Evolutionary conservation across 306 rosid genomes (phyloP), one percentile per base, ranked within the genome.

Genomic region (Prunus kanzakura): DNA sequence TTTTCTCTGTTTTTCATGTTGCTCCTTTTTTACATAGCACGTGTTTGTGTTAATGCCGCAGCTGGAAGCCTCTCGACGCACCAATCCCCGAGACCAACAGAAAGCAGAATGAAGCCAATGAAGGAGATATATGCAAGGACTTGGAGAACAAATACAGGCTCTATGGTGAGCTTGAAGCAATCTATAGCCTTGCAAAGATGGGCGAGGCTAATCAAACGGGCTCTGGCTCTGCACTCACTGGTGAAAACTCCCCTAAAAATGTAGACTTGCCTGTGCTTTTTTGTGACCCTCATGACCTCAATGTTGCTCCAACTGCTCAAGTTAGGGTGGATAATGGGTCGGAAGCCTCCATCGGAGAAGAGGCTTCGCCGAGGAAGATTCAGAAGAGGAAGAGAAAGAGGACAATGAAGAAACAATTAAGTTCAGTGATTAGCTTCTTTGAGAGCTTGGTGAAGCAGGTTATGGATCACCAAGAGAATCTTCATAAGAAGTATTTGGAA

Each of bases 171-270:
- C 81, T 78, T 69, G 81, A 78, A 47, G 70, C 76, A 25, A 60
- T 80, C 69, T 69, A 69, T 51, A 67, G 43, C 69, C 78, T 79
- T 55, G 71, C 62, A 45, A 73, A 79, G 57, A 58, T 25, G 19
- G 79, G 76, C 11, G 79, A 74, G 14, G 71, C 49, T 73, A 57
- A 29, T 4, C 75, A 61, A 16, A 64, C 73, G 6, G 82, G 82
- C 61, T 72, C 82, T 64, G 78, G 83, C 35, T 80, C 83, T 18
- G 79, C 76, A 61, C 71, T 80, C 47, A 73, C 79, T 8, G 29
- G 50, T 12, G 83, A 73, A 43, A 71, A 67, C 60, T 67, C 60
- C 3, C 47, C 25, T 8, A 30, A 46, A 19, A 27, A 54, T 66
- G 73, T 76, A 27, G 56, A 45, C 19, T 3, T 76, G 63, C 57